Conservation (phyloP, 2,329 filamentous ascomycete species). For the Talaromyces pinophilus region DNA sequence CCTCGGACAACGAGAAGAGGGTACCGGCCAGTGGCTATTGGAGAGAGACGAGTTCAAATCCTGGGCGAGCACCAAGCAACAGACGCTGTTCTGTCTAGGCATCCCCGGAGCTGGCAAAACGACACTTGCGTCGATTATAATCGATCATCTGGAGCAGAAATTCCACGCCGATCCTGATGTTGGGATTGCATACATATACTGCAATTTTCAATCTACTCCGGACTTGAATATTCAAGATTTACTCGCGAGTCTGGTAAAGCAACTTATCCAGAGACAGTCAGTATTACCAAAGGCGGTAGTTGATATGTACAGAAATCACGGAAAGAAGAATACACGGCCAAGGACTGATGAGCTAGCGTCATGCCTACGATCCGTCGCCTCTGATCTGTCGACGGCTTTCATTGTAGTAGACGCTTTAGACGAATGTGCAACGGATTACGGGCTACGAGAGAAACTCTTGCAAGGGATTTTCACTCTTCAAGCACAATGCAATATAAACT, state of each 20-base stretch:
- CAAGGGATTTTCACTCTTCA: conserved; percentile 6
- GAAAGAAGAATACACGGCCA: not conserved
- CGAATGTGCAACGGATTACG: not conserved
- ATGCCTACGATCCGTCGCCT: not conserved
- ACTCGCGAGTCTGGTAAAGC: conserved; percentile 4
- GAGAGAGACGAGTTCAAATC: conserved; percentile 19
- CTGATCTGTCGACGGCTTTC: conserved; percentile 3
- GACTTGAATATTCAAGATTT: not conserved
- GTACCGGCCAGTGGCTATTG: conserved; percentile 26
- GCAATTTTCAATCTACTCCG: conserved; percentile 1
- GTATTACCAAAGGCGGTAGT: not conserved
- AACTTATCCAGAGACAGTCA: not conserved
- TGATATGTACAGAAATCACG: not conserved
- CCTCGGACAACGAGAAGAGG: conserved; percentile 6
- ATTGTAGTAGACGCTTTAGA: conserved; percentile 18
- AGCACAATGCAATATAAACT: not conserved
- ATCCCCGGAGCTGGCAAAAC: conserved; percentile 21
- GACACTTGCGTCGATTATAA: conserved; percentile 12
- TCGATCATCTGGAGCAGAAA: conserved; percentile 5
- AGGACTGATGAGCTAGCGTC: not conserved
- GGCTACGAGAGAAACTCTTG: not conserved
- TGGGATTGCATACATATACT: conserved; percentile 20
- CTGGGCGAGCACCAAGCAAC: conserved; percentile 20
- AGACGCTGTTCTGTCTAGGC: conserved; percentile 38
- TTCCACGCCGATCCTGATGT: conserved; percentile 5